Percentiles rank a stretch among this genome's conserved stretches.
Evolutionary conservation across 371 early-diverging fungal species (phyloP).

Genomic region (Circinella umbellata): DNA sequence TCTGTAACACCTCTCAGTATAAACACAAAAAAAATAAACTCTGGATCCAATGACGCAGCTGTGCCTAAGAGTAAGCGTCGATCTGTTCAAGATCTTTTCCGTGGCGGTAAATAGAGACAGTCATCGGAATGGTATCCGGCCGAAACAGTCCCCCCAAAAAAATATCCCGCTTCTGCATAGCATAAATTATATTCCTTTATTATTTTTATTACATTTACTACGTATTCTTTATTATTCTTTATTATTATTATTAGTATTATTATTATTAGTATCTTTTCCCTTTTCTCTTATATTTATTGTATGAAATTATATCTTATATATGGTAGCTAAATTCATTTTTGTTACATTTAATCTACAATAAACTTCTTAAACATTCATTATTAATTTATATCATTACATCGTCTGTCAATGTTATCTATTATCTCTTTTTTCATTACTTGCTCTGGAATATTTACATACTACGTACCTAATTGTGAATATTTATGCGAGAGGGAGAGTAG

Average conservation of each 20-base stretch:
- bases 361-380: background rate
- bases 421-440: too few species aligned
- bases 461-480: background rate
- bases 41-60: background rate
- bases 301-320: conserved; percentile 6
- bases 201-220: background rate
- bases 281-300: conserved; percentile 2
- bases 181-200: background rate
- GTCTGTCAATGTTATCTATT: too few species aligned
- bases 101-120: conserved; percentile 1
- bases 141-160: background rate
- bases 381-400: background rate
- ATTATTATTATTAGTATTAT: background rate
- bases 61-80: conserved; percentile 22
- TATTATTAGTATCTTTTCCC: background rate
- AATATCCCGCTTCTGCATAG: background rate
- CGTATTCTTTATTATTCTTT: background rate
- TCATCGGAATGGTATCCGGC: background rate
- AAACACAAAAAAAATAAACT: background rate
- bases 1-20: conserved; percentile 4
- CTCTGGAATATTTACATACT: background rate
- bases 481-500: background rate
- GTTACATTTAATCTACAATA: background rate
- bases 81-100: conserved; percentile 21
- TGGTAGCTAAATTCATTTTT: conserved; percentile 3